phyloP scores from a whole-genome alignment of 495 filamentous ascomycete species.

The Penicillium simplicissimum region DNA sequence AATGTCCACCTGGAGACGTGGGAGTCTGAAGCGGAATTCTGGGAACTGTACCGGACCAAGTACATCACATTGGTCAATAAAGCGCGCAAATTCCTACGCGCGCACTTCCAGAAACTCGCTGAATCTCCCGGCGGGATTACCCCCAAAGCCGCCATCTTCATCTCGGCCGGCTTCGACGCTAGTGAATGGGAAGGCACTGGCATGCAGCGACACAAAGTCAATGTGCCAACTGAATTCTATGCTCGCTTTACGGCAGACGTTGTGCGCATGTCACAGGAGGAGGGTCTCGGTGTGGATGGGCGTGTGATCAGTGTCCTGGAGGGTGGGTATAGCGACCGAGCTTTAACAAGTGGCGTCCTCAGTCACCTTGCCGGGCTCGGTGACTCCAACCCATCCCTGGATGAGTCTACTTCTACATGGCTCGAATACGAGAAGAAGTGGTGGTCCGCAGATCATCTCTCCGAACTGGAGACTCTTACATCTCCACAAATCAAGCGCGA shows the following conservation, averaged over 20 bases:
- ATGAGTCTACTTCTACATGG: background rate
- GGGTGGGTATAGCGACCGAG: slow-evolving; percentile 92
- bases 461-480: slow-evolving; percentile 60
- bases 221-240: slow-evolving; percentile 96
- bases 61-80: slow-evolving; percentile 79
- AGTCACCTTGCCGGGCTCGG: slow-evolving; percentile 83
- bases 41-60: slow-evolving; percentile 75
- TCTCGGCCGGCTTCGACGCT: slow-evolving; percentile 95
- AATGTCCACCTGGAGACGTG: slow-evolving; percentile 93
- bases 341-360: slow-evolving; percentile 80
- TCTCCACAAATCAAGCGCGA: slow-evolving; percentile 54
- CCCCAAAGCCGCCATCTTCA: slow-evolving; percentile 84
- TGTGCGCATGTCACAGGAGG: slow-evolving; percentile 77
- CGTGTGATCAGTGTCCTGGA: slow-evolving; percentile 90
- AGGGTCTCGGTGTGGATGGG: slow-evolving; percentile 73
- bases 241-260: slow-evolving; percentile 85
- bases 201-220: slow-evolving; percentile 93
- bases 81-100: slow-evolving; percentile 69
- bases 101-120: slow-evolving; percentile 63
- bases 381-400: slow-evolving; percentile 22
- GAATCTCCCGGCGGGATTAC: slow-evolving; percentile 49
- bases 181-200: slow-evolving; percentile 88
- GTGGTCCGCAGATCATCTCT: slow-evolving; percentile 73
- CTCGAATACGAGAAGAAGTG: slow-evolving; percentile 63
- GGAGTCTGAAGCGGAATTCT: slow-evolving; percentile 80